Evolutionary conservation across 2,329 filamentous ascomycete genomes (phyloP), one percentile per base, ranked within the genome.

Genomic region (Arthrocladium fulminans): DNA sequence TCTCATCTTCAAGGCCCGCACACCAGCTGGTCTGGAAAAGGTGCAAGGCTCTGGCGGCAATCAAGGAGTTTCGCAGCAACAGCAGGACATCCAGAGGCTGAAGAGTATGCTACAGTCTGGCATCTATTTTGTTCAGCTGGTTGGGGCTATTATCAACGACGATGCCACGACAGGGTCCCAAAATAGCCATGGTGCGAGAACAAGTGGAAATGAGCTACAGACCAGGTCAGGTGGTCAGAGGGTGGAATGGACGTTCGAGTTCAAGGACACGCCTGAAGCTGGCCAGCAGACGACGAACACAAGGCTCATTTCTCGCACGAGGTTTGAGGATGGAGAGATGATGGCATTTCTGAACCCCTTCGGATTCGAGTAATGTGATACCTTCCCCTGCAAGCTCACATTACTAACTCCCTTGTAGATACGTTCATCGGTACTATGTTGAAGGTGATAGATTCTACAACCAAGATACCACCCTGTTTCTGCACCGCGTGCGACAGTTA

Each of bases 381-480:
- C 30, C 12, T 10, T 20, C 15, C 24, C 38, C 9, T n/a, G 20
- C 2, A n/a, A n/a, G 20, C 27, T 23, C 37, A 41, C 52, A 38
- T 45, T 51, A 23, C 45, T 57, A 24, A 49, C 38, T 20, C 17
- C 44, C 25, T 29, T 45, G 6, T 51, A 80, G 77, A 44, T 79
- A 75, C 53, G 70, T 75, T 19, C 75, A 73, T 4, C 76, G 81
- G 56, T 79, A 77, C 57, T 64, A 78, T 45, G 60, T 76, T 17
- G 69, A 75, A 57, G 79, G 79, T 20, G 70, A 79, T 57, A 71
- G 73, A 48, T 77, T 81, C 55, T 70, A 81, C 30, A 68, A 75
- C 49, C 71, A 75, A 46, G 78, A 81, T 57, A 71, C 77, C 47
- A 66, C 78, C 39, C 63, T 83, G 42, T 73, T 73, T 50, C 61